Evolutionary conservation across 1,284 basidiomycete species (phyloP).

Genomic region (Phenoliferia sp.): DNA sequence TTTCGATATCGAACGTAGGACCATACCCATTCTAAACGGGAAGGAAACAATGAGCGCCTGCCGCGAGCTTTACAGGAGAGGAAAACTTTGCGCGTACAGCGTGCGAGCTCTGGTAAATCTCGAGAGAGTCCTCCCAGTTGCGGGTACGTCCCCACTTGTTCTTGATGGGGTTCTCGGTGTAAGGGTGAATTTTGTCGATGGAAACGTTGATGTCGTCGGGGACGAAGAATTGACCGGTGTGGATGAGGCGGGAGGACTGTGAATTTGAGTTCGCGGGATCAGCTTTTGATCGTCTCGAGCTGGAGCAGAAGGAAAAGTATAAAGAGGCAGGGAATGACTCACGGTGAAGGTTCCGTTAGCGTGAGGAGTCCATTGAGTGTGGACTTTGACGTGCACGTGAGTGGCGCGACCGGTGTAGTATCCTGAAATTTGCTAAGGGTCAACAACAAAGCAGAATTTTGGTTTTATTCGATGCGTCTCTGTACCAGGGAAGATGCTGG

Average conservation of each 20-base stretch:
- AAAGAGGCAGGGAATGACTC: neutral
- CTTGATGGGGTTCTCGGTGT: slow-evolving; percentile 43
- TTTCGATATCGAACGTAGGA: slow-evolving; percentile 34
- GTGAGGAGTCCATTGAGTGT: slow-evolving; percentile 42
- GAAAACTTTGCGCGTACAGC: slow-evolving; percentile 5
- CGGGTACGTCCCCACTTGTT: slow-evolving; percentile 42
- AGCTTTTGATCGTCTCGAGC: no score
- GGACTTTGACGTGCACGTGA: slow-evolving; percentile 44
- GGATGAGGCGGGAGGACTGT: slow-evolving; percentile 32
- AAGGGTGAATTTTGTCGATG: slow-evolving; percentile 34
- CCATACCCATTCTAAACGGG: neutral
- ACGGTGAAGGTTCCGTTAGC: slow-evolving; percentile 38
- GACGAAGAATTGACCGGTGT: slow-evolving; percentile 49
- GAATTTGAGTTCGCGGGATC: slow-evolving; percentile 39
- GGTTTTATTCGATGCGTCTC: no score
- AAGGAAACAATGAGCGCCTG: neutral
- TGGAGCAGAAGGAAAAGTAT: neutral
- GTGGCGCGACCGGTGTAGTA: slow-evolving; percentile 24
- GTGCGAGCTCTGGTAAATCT: slow-evolving; percentile 41
- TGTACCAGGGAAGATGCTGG: slow-evolving; percentile 55
- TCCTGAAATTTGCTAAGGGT: neutral
- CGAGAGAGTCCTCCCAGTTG: slow-evolving; percentile 46
- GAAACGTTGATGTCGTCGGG: slow-evolving; percentile 43
- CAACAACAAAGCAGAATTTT: neutral
- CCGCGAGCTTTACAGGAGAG: neutral